phyloP scores from a whole-genome alignment of 148 eudicot species.

The Persicaria tinctoria region DNA sequence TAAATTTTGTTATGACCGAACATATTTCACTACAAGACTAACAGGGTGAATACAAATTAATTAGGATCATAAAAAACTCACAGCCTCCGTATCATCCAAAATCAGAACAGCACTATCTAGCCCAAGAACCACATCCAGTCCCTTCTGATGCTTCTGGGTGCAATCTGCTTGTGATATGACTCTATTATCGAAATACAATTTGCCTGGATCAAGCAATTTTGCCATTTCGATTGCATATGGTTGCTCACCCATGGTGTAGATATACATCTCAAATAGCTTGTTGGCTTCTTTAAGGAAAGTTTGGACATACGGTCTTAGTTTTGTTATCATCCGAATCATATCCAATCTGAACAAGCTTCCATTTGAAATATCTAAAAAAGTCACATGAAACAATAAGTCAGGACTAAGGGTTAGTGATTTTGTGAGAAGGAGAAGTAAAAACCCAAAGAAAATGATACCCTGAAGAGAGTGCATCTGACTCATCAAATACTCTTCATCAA shows the following conservation, averaged over 20 bases:
- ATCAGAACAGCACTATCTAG: constrained; percentile 77
- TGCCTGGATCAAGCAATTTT: constrained; percentile 56
- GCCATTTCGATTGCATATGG: constrained; percentile 85
- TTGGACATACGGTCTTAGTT: constrained; percentile 85
- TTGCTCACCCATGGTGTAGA: constrained; percentile 93
- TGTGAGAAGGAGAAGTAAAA: background rate
- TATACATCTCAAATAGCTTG: constrained; percentile 82
- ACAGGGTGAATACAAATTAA: too few relatives aligned
- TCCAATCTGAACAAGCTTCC: constrained; percentile 64
- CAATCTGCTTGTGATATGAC: constrained; percentile 81
- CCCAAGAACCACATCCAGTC: constrained; percentile 86
- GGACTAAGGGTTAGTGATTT: background rate
- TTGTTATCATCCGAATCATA: constrained; percentile 78
- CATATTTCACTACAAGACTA: background rate
- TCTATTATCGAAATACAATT: constrained; percentile 46
- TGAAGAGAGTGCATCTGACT: constrained; percentile 44
- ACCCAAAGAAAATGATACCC: constrained; percentile 34
- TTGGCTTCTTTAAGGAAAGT: constrained; percentile 74
- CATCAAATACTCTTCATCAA: constrained; percentile 61
- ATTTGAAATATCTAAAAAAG: constrained; percentile 46
- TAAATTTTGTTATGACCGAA: background rate
- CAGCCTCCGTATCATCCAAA: constrained; percentile 93
- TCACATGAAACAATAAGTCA: background rate
- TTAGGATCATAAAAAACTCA: constrained; percentile 20
- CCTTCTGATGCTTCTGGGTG: constrained; percentile 75